Base-by-base conservation (phyloP, 805 yeast genomes). In the Barnettozyma salicaria region DNA sequence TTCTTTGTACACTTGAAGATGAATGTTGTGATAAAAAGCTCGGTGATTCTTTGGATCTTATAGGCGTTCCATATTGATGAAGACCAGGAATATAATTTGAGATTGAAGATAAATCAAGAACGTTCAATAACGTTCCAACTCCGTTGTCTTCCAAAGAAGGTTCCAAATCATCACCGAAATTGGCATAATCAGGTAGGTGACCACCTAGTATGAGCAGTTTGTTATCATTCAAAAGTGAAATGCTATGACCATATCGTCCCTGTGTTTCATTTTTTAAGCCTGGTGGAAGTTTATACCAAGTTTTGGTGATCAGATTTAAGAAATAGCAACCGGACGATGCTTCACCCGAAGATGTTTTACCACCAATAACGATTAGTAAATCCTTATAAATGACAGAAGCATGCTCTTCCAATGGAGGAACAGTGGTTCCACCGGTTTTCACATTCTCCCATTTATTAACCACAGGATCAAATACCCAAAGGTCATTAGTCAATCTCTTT, bases 371-470 rank as follows among this genome's bases (percentile, higher is more conserved):
- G 52, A 82, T 83, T 73, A 92, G 69, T 34, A 80, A 68, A 51
- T 87, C 89, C 42, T 79, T 80, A 40, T 80, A 82, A 24, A 88
- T 61, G 10, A 90, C 73, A 11, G 95, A 78, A 4, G 96, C 76
- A 59, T 92, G 99, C 53, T 90, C 96, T 60, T 88, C 94, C 41
- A 89, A 72, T 0, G 97, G 90, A 3, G 83, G 80, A 3, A 96
- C 97, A 10, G 60, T 47, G 13, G 52, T 53, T 8, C 95, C 94
- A n/a, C 74, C 63, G 25, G 94, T 76, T 36, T 70, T 70, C 26
- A 84, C 64, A 43, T 73, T 74, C 18, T 76, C 64, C 97, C 97
- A 92, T 27, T 70, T 68, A 49, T 76, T 76, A 7, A 61, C 57
- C 7, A 61, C 48, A 0, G 95, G 86, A 56, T 90, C 90, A 60